A percentile compares a stretch with the other conserved stretches of the same genome.
These are phyloP conservation scores for Arachis stenosperma DNA, from an alignment of 306 rosid genomes.

Conservation along the genomic window DNA sequence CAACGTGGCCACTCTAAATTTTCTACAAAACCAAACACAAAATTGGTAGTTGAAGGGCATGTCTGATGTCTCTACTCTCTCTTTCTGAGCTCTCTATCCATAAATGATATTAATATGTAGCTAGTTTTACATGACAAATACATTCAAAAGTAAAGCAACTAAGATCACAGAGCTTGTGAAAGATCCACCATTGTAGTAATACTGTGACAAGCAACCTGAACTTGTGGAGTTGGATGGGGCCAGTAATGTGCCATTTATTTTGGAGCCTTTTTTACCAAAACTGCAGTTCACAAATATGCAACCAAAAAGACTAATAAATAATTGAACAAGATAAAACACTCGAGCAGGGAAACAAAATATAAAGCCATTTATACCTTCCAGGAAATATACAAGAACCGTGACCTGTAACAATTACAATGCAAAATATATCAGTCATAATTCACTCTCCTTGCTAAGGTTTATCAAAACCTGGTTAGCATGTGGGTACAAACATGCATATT, in stretches of 20 bases:
- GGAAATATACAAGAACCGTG: slow-evolving; percentile 79
- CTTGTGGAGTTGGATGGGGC: slow-evolving; percentile 76
- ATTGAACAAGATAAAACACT: background rate
- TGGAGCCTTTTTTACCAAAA: slow-evolving; percentile 61
- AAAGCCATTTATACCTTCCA: slow-evolving; percentile 63
- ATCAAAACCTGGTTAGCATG: background rate
- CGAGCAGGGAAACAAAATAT: slow-evolving; percentile 7
- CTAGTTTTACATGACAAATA: slow-evolving; percentile 51
- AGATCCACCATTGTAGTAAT: slow-evolving; percentile 47
- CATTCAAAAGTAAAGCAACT: slow-evolving; percentile 49
- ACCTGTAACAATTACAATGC: slow-evolving; percentile 52
- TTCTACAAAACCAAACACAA: slow-evolving; percentile 54
- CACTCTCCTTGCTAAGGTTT: background rate
- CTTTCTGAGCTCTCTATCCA: no score
- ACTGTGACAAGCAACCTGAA: slow-evolving; percentile 61
- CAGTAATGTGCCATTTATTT: slow-evolving; percentile 54
- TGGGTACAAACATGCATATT: background rate
- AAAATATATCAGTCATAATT: slow-evolving; percentile 37
- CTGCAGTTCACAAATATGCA: slow-evolving; percentile 48
- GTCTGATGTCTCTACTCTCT: no score
- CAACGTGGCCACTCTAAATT: slow-evolving; percentile 49
- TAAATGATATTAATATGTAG: background rate
- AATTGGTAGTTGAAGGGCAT: slow-evolving; percentile 40
- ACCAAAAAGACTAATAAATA: slow-evolving; percentile 1
- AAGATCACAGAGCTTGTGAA: slow-evolving; percentile 56